Evolutionary conservation across 2,329 filamentous ascomycete genomes (phyloP).

Genomic region (Colletotrichum magnum): DNA sequence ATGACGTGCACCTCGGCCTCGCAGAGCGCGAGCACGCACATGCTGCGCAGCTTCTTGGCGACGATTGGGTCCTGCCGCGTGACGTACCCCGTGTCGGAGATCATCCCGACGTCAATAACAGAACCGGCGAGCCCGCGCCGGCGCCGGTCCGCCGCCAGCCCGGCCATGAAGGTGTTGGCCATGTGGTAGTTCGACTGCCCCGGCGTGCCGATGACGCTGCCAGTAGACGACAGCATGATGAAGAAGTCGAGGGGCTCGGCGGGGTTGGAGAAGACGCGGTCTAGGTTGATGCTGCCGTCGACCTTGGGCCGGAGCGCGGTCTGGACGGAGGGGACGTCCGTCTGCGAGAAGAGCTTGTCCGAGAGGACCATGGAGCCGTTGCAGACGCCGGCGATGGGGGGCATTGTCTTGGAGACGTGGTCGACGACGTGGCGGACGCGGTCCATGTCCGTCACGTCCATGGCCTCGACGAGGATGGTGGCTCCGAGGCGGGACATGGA

Average conservation of each 20-base stretch:
- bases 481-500: constrained; percentile 32
- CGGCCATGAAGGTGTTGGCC: constrained; percentile 59
- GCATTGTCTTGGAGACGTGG: constrained; percentile 48
- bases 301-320: constrained; percentile 33
- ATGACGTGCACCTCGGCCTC: constrained; percentile 42
- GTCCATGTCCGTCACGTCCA: constrained; percentile 42
- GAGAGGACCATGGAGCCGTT: constrained; percentile 54
- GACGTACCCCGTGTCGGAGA: constrained; percentile 60
- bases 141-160: constrained; percentile 52
- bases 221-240: constrained; percentile 49
- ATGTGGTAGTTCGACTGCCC: constrained; percentile 60
- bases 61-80: constrained; percentile 31
- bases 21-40: constrained; percentile 28
- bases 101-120: constrained; percentile 52
- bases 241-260: constrained; percentile 52
- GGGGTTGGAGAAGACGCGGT: constrained; percentile 46
- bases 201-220: constrained; percentile 45
- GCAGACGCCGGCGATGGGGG: constrained; percentile 53
- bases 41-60: constrained; percentile 15
- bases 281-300: constrained; percentile 47
- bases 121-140: constrained; percentile 54
- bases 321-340: constrained; percentile 43
- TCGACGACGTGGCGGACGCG: constrained; percentile 1
- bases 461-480: constrained; percentile 36
- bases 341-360: constrained; percentile 50